Base-by-base conservation (phyloP, 768 basidiomycete species). In the Dendrothele bispora region DNA sequence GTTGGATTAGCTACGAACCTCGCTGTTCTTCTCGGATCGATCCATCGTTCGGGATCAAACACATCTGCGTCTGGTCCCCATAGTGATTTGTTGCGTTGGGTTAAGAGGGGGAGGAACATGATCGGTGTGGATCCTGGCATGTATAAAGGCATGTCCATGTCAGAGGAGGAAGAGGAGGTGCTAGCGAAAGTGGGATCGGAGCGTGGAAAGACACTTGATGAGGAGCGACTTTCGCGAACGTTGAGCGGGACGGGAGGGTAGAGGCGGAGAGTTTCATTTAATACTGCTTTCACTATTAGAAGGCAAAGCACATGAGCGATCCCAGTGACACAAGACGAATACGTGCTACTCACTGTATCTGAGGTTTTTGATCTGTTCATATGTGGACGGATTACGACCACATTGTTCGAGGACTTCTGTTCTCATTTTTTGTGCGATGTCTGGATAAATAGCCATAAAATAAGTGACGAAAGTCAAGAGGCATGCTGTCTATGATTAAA, bases 1-100 rank as follows among this genome's bases (percentile, higher is more conserved):
- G 79, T 75, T 2, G 87, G 83, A 55, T 84, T 83, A 2, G 74
- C 63, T 17, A 74, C 75, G 53, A 77, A 78, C 46, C 59, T 69
- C 3, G 72, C 68, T 17, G 83, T 45, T n/a, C 79, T 71, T 25
- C 66, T 67, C 0, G 78, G 74, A 30, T 86, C 77, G 5, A 88
- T 65, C 90, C 90, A 93, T 32, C 90, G 74, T 26, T 88, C 83
- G 5, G 88, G 88, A 46, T 86, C 78, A 60, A 91, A 93, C n/a
- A 73, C 74, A 56, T 88, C 77, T 0, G 88, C 88, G 51, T 91
- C 86, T 0, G 70, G 56, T 2, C 90, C 90, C 90, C 89, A 92
- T 0, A 88, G 65, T 15, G 69, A 74, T 36, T 72, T 70, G 54
- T 83, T 84, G 0, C 87, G 77, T 45, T 91, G 90, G 45, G 79